Percentiles rank a stretch among this genome's conserved stretches.
These are phyloP conservation scores for Coleophoma eucalyptorum DNA, from an alignment of 2,329 filamentous ascomycete species.

Conservation along the genomic window DNA sequence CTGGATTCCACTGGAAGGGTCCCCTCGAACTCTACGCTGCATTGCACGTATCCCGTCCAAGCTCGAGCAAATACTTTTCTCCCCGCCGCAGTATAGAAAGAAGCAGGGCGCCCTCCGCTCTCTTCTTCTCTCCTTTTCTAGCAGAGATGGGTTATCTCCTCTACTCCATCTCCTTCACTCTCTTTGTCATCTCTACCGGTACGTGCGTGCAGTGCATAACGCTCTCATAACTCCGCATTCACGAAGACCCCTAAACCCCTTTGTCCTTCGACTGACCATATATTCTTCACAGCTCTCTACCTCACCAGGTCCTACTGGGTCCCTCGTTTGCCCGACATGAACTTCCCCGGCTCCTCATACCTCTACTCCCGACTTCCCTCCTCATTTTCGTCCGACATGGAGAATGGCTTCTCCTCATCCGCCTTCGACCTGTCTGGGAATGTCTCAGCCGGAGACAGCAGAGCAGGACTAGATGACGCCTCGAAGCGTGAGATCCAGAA, in stretches of 20 bases:
- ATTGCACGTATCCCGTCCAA: not conserved
- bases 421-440: constrained; percentile 84
- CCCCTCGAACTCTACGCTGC: too few species aligned
- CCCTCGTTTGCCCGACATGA: constrained; percentile 60
- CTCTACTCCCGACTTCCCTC: constrained; percentile 77
- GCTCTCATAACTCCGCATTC: not conserved
- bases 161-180: constrained; percentile 70
- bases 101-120: not conserved
- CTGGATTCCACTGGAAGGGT: too few species aligned
- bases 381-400: constrained; percentile 79
- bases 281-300: constrained; percentile 58
- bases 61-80: not conserved
- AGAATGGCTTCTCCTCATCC: constrained; percentile 77
- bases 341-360: constrained; percentile 44
- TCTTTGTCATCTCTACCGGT: constrained; percentile 70
- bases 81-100: not conserved
- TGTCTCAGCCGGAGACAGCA: constrained; percentile 71
- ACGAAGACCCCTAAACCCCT: too few species aligned
- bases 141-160: constrained; percentile 71
- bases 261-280: too few species aligned
- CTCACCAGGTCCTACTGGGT: constrained; percentile 77
- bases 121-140: constrained; percentile 16
- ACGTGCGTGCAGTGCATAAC: constrained; percentile 20
- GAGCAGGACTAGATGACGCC: constrained; percentile 75
- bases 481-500: constrained; percentile 79